phyloP scores from a whole-genome alignment of 202 grass and related monocot species.

The Musa balbisiana region DNA sequence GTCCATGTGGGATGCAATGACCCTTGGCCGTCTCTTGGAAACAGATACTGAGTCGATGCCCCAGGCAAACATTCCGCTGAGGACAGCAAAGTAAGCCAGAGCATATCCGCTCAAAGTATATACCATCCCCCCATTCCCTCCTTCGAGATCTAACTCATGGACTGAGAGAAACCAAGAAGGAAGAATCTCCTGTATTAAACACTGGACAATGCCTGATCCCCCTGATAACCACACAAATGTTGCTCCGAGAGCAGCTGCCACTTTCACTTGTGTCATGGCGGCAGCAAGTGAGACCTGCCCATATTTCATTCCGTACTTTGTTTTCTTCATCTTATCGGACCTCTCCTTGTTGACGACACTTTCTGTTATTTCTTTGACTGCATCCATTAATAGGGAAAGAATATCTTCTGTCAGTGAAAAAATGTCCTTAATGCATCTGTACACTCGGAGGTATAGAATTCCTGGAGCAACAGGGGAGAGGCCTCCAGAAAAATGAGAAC shows the following conservation, averaged over 20 bases:
- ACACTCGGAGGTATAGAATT: slow-evolving; percentile 83
- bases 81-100: slow-evolving; percentile 61
- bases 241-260: slow-evolving; percentile 61
- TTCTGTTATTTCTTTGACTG: slow-evolving; percentile 71
- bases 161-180: slow-evolving; percentile 80
- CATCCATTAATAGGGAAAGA: slow-evolving; percentile 59
- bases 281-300: slow-evolving; percentile 58
- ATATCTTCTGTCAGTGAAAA: slow-evolving; percentile 71
- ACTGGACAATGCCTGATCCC: slow-evolving; percentile 67
- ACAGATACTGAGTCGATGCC: slow-evolving; percentile 50
- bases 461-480: slow-evolving; percentile 85
- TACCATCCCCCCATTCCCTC: slow-evolving; percentile 41
- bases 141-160: slow-evolving; percentile 55
- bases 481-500: slow-evolving; percentile 79
- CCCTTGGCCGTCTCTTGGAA: slow-evolving; percentile 58
- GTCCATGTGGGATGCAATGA: slow-evolving; percentile 56
- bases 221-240: slow-evolving; percentile 82
- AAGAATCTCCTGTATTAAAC: slow-evolving; percentile 81
- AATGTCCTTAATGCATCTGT: slow-evolving; percentile 93
- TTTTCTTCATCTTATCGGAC: slow-evolving; percentile 52
- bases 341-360: slow-evolving; percentile 39
- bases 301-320: slow-evolving; percentile 52
- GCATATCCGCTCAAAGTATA: slow-evolving; percentile 60
- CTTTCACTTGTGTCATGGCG: slow-evolving; percentile 66
- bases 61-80: slow-evolving; percentile 88